These are phyloP conservation scores for Ustulina deusta DNA, from an alignment of 2,329 filamentous ascomycete genomes.

Conservation along the genomic window DNA sequence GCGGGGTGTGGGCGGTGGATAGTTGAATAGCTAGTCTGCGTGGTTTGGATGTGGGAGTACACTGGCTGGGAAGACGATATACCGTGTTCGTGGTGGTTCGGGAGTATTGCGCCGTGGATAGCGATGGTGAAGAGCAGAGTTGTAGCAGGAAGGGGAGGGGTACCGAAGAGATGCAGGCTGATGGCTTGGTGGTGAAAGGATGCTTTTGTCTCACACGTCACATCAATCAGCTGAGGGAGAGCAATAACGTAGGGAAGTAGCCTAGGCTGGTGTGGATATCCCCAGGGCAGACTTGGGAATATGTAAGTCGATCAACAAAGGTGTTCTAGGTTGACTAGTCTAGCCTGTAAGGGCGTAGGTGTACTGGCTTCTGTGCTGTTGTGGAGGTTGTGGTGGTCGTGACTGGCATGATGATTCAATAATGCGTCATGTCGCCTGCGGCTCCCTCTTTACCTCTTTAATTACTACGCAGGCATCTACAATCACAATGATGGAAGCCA, in stretches of 20 bases:
- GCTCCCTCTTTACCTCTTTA: constrained; percentile 18
- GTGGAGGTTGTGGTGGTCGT: constrained; percentile 37
- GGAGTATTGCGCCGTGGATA: neutral
- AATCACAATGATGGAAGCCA: constrained; percentile 28
- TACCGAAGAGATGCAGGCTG: constrained; percentile 8
- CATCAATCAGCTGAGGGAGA: constrained; percentile 25
- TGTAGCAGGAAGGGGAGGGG: neutral
- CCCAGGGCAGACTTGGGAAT: neutral
- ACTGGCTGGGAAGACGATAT: neutral
- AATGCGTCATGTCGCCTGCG: constrained; percentile 52
- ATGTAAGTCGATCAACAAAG: constrained; percentile 14
- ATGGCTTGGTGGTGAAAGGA: constrained; percentile 14
- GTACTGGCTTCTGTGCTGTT: constrained; percentile 9
- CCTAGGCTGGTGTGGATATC: neutral
- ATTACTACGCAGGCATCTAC: constrained; percentile 29
- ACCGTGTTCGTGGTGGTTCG: neutral
- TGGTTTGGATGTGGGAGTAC: neutral
- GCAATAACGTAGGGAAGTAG: constrained; percentile 4
- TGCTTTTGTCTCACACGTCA: constrained; percentile 40
- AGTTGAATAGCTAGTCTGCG: neutral
- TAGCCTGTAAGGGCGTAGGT: neutral
- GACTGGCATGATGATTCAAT: constrained; percentile 41
- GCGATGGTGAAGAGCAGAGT: neutral
- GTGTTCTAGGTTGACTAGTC: neutral
- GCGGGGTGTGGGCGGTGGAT: neutral